A percentile compares a stretch with the other conserved stretches of the same genome.
Evolutionary conservation across 495 filamentous ascomycete species (phyloP).

Genomic region (Annulohypoxylon moriforme): DNA sequence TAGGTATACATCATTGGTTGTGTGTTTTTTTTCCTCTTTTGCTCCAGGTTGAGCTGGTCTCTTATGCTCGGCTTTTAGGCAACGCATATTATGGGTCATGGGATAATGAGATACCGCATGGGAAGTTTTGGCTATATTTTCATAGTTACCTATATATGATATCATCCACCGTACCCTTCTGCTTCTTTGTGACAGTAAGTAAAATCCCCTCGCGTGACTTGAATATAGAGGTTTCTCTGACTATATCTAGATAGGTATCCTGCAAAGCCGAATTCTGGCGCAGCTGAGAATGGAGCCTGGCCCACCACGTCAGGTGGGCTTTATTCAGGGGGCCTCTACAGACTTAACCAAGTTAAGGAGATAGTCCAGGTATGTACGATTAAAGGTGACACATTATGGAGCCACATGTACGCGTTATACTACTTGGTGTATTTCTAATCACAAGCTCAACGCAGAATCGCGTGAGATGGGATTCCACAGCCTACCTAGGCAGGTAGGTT

Average conservation of each 20-base stretch:
- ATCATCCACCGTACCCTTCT: neutral
- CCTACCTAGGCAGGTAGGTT: neutral
- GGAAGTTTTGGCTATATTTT: constrained; percentile 16
- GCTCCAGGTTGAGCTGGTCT: constrained; percentile 24
- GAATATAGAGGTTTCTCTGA: neutral
- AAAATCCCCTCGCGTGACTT: neutral
- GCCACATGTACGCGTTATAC: neutral
- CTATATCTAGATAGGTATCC: neutral
- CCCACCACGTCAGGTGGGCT: neutral
- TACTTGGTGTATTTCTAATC: neutral
- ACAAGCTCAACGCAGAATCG: neutral
- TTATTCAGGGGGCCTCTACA: neutral
- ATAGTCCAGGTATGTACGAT: neutral
- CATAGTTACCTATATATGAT: constrained; percentile 8
- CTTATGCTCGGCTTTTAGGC: constrained; percentile 13
- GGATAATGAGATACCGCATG: constrained; percentile 33
- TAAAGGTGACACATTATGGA: neutral
- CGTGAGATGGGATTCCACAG: neutral
- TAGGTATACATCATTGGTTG: neutral
- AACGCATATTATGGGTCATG: neutral
- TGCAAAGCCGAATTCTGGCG: neutral
- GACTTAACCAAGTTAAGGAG: neutral
- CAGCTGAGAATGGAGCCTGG: neutral
- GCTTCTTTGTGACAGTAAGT: neutral
- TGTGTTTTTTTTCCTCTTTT: neutral